Evolutionary conservation across 257 asterid species (phyloP), one percentile per base, ranked within the genome.

Genomic region (Linderniella brevidens): DNA sequence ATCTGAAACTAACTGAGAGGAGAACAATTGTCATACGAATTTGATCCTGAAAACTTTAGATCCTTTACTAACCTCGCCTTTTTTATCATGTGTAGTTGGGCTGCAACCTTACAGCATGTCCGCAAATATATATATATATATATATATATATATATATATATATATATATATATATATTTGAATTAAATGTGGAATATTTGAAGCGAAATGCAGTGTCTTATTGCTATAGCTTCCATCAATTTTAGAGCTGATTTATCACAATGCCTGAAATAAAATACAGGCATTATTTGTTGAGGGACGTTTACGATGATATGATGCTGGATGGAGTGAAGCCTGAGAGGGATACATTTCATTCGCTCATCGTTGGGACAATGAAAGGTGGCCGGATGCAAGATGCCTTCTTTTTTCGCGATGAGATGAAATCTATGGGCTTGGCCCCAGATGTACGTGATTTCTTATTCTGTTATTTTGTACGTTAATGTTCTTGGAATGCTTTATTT

Each of bases 291-390:
- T 60, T 85, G 79, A 85, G 96, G 70, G 96, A 85, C 68, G 96
- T 78, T 48, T 90, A 81, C 59, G 98, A 85, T 52, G 98, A 88
- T 68, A 84, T 88, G 98, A 59, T 90, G 76, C 83, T 90, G 63
- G 98, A 90, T 60, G 98, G 98, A 47, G 87, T 90, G 69, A 81
- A 84, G 93, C 98, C 96, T 16, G 83, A 72, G 77, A 80, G 94
- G 76, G 96, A 90, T 44, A 81, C 92, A 4, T 90, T 84, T 58
- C 98, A 84, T 63, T 76, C 96, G 18, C 85, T 90, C 42, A 70
- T 90, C 13, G 68, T 73, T 17, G 98, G 98, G 72, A 67, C 94
- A 1, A 90, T 90, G 98, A 84, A 72, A 73, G 96, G 96, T 42
- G 59, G 76, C 58, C 78, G 96, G 29, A 55, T 84, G 65, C 98